Evolutionary conservation across 2,329 filamentous ascomycete species (phyloP).

Genomic region (Aspergillus ochraceus): DNA sequence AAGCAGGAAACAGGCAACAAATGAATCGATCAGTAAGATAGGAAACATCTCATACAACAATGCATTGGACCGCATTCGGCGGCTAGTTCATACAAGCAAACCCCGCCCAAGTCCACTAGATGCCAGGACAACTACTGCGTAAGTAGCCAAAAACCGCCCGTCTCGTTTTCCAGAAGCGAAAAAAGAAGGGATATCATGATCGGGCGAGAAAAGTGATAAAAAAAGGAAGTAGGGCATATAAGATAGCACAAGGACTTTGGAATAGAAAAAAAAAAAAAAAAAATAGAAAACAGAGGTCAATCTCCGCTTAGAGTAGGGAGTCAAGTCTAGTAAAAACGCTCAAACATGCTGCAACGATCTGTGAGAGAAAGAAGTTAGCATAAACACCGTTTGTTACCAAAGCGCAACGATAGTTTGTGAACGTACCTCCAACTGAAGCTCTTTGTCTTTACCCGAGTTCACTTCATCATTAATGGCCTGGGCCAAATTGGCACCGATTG

Average conservation of each 20-base stretch:
- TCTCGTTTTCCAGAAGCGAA: conserved; percentile 10
- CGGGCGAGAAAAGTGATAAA: conserved; percentile 6
- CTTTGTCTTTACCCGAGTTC: conserved; percentile 83
- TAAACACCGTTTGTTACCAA: not conserved
- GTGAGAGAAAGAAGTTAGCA: conserved; percentile 13
- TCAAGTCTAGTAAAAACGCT: conserved; percentile 97
- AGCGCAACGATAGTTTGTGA: not conserved
- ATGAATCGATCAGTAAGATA: conserved; percentile 16
- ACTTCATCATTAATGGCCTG: conserved; percentile 86
- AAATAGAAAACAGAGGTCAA: conserved; percentile 2
- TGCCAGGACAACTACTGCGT: conserved; percentile 28
- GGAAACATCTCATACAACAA: conserved; percentile 27
- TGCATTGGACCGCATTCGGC: conserved; percentile 25
- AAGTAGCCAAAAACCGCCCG: conserved; percentile 18
- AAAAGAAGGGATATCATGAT: conserved; percentile 15
- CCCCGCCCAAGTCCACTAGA: conserved; percentile 24
- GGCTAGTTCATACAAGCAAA: conserved; percentile 17
- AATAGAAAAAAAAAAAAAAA: conserved; percentile 5
- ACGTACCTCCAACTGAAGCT: conserved; percentile 89
- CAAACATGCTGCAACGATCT: conserved; percentile 88
- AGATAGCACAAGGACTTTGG: conserved; percentile 4
- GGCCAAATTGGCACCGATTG: conserved; percentile 88
- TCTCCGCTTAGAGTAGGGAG: conserved; percentile 70
- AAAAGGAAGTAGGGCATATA: conserved; percentile 5
- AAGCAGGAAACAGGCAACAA: conserved; percentile 8